Percentiles rank a stretch among this genome's conserved stretches.
Evolutionary conservation across 192 early-diverging fungal genomes (phyloP).

Genomic region (Mortierella claussenii): DNA sequence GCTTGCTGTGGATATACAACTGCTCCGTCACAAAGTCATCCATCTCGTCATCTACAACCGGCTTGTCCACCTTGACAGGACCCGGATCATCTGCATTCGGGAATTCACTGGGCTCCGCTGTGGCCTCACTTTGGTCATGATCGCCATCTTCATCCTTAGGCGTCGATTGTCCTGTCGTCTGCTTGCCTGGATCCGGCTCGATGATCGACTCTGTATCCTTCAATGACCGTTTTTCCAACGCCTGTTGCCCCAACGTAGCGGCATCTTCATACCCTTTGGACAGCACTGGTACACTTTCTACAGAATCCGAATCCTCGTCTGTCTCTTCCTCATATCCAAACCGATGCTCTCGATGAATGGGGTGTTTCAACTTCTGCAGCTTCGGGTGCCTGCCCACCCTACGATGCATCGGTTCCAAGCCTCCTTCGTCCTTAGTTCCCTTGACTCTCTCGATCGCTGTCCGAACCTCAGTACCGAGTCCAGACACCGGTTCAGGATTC

Average conservation of each 20-base stretch:
- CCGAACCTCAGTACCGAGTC: slow-evolving; percentile 20
- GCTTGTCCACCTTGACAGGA: not conserved
- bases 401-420: slow-evolving; percentile 25
- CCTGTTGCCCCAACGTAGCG: not conserved
- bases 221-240: not conserved
- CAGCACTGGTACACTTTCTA: too few species aligned
- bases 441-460: slow-evolving; percentile 15
- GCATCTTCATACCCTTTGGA: not conserved
- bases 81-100: slow-evolving; percentile 1
- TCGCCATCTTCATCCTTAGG: not conserved
- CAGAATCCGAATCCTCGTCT: not conserved
- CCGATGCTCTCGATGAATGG: not conserved
- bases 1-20: slow-evolving; percentile 88
- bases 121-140: not conserved
- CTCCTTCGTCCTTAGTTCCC: slow-evolving; percentile 21
- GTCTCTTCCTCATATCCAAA: not conserved
- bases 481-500: slow-evolving; percentile 16
- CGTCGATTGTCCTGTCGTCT: too few species aligned
- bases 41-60: slow-evolving; percentile 35
- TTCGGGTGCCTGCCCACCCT: not conserved
- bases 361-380: not conserved
- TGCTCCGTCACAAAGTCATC: slow-evolving; percentile 76
- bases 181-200: slow-evolving; percentile 2
- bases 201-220: slow-evolving; percentile 23
- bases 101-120: not conserved